Conservation (phyloP, 495 filamentous ascomycete species). For the Xylaria sp. region DNA sequence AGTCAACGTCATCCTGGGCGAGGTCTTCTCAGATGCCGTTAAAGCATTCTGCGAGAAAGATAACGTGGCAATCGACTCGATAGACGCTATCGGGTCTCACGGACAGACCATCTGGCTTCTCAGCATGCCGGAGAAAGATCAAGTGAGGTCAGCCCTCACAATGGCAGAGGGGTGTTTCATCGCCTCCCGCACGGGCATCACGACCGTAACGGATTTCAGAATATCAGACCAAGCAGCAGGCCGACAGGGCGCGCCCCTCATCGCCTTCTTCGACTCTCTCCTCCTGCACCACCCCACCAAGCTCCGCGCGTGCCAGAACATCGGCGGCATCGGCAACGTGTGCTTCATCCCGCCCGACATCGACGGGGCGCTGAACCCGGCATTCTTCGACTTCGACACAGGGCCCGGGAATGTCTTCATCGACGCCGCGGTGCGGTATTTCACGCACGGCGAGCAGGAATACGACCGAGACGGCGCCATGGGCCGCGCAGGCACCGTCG, state of each 20-base stretch:
- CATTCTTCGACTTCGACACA: slow-evolving; percentile 60
- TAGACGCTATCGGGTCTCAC: slow-evolving; percentile 64
- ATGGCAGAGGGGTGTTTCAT: slow-evolving; percentile 55
- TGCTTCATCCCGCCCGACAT: slow-evolving; percentile 64
- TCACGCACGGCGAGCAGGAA: slow-evolving; percentile 51
- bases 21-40: slow-evolving; percentile 58
- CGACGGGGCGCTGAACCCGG: slow-evolving; percentile 53
- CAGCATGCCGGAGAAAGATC: slow-evolving; percentile 57
- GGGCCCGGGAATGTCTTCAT: slow-evolving; percentile 57
- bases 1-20: slow-evolving; percentile 60
- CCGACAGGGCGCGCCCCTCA: slow-evolving; percentile 55
- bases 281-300: slow-evolving; percentile 64
- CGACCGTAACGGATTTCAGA: slow-evolving; percentile 54
- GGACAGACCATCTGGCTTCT: slow-evolving; percentile 67
- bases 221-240: slow-evolving; percentile 53
- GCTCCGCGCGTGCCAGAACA: slow-evolving; percentile 64
- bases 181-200: slow-evolving; percentile 49
- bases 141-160: slow-evolving; percentile 57
- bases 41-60: slow-evolving; percentile 55
- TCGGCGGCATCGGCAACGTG: slow-evolving; percentile 66
- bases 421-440: slow-evolving; percentile 54
- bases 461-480: slow-evolving; percentile 60
- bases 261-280: slow-evolving; percentile 59
- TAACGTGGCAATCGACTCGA: slow-evolving; percentile 51
- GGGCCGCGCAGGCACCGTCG: slow-evolving; percentile 58